phyloP scores from a whole-genome alignment of 106 monocot species.

The Cymbidium sinense region DNA sequence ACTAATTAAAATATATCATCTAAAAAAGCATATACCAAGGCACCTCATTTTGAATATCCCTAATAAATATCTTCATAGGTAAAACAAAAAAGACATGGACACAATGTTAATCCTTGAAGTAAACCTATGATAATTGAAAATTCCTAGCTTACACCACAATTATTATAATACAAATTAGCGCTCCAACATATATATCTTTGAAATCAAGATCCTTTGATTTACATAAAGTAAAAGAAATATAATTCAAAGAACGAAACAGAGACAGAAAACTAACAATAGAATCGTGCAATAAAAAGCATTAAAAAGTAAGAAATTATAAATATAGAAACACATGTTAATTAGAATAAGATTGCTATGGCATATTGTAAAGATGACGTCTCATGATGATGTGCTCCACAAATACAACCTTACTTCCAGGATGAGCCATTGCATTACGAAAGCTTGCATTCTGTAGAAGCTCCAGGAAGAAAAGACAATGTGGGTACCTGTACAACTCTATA shows the following conservation, averaged over 20 bases:
- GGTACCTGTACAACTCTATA: slow-evolving; percentile 52
- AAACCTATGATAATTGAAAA: no score
- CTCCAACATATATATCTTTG: neutral
- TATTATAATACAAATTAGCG: no score
- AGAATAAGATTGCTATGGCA: neutral
- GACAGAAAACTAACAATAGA: neutral
- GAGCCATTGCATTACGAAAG: slow-evolving; percentile 98
- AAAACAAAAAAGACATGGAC: neutral
- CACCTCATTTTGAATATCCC: neutral
- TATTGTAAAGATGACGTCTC: neutral
- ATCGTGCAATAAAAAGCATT: neutral
- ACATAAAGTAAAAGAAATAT: neutral
- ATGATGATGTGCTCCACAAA: slow-evolving; percentile 3
- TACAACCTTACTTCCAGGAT: slow-evolving; percentile 89
- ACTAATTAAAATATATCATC: no score
- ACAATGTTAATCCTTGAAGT: neutral
- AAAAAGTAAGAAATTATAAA: neutral
- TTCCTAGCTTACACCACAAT: no score
- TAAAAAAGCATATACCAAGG: neutral
- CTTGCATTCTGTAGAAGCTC: slow-evolving; percentile 94
- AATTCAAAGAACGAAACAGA: neutral
- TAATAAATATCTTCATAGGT: neutral
- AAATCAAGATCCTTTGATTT: neutral
- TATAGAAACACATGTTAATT: neutral
- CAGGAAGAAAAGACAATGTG: slow-evolving; percentile 97